Evolutionary conservation across 495 filamentous ascomycete genomes (phyloP).

Genomic region (Aspergillus nidulans): DNA sequence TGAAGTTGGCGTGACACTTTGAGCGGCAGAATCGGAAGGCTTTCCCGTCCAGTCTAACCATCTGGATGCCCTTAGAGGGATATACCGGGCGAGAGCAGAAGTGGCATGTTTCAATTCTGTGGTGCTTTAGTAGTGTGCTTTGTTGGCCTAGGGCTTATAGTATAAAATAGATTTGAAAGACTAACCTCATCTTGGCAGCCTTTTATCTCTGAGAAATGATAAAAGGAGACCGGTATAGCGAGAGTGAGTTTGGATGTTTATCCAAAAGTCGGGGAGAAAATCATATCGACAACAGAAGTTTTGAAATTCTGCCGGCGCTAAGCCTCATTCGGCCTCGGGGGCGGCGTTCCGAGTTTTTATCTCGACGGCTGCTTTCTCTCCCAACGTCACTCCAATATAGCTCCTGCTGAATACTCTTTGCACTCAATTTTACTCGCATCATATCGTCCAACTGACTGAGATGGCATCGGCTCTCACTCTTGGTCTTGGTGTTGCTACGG

Average conservation of each 20-base stretch:
- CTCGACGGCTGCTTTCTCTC: conserved; percentile 14
- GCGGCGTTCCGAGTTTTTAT: conserved; percentile 27
- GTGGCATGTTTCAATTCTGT: conserved; percentile 80
- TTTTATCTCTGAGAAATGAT: background rate
- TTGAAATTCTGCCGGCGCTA: conserved; percentile 22
- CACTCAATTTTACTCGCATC: background rate
- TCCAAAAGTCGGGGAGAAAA: conserved; percentile 19
- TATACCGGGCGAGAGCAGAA: conserved; percentile 82
- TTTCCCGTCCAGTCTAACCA: conserved; percentile 49
- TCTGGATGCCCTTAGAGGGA: conserved; percentile 85
- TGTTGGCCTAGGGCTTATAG: background rate
- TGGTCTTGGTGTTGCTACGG: conserved; percentile 72
- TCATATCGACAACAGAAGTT: conserved; percentile 25
- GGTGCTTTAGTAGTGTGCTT: background rate
- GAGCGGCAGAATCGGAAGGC: conserved; percentile 62
- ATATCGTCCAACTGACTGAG: conserved; percentile 10
- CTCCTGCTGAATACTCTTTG: background rate
- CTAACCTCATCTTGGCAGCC: conserved; percentile 10
- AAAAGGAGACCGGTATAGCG: conserved; percentile 1
- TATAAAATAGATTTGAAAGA: background rate
- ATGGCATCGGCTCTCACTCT: conserved; percentile 77
- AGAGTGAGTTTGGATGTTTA: background rate
- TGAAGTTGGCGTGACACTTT: conserved; percentile 98
- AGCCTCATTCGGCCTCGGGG: conserved; percentile 18
- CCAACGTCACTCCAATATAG: conserved; percentile 15